Evolutionary conservation across 2,329 filamentous ascomycete genomes (phyloP), one percentile per base, ranked within the genome.

Genomic region (Xylaria sp.): DNA sequence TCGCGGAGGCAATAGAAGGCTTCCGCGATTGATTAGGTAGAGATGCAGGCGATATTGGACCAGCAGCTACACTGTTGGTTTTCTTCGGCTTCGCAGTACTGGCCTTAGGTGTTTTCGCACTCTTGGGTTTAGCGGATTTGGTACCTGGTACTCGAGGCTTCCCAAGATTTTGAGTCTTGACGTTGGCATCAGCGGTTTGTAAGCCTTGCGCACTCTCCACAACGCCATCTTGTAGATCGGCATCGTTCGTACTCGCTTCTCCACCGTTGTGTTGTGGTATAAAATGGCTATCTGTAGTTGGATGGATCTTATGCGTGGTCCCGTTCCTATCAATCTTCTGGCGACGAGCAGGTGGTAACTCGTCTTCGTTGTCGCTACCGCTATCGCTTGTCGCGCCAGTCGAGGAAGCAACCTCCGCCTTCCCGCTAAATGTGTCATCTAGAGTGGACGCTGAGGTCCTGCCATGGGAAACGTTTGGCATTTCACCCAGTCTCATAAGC

Each of bases 401-500:
- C 2, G 93, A 97, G 2, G 93, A 97, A 58, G 92, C 89, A 57
- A 88, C 89, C 78, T 98, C 95, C 48, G 94, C 94, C 75, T 90
- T 91, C 57, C 94, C 94, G 79, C 95, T 98, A 72, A 98, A 92
- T 1, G 93, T 94, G 80, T 98, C 95, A 76, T 98, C 95, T 65
- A 96, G 84, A 5, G 95, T 98, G 0, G 95, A 98, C 6, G 94
- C 93, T 9, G 95, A 98, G 2, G 93, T 97, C 73, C 95, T 92
- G 63, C 94, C 94, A 76, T 97, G 93, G 1, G 94, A 97, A 77
- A 97, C 92, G 79, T 97, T 97, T 65, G 94, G 96, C 75, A 94
- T 93, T 79, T 98, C 94, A 54, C 96, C 94, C 63, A 99, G 88
- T 74, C 95, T 92, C 91, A 99, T 98, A 76, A 99, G 86, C 82